Conservation (phyloP, 805 yeast species). For the Nakazawaea wickerhamii region DNA sequence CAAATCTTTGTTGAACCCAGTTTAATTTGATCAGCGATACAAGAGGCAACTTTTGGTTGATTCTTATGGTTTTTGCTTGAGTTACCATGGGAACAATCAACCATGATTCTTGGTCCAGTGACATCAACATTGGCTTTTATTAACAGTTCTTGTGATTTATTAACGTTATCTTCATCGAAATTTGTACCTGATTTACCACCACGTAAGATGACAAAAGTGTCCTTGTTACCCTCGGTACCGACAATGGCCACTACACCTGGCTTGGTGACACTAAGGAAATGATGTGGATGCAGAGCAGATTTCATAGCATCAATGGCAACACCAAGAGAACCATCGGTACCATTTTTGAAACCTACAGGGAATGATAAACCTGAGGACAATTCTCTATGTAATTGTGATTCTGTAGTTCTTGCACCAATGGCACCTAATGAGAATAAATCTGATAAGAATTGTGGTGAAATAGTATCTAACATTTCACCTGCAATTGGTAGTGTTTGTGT, state of each 20-base stretch:
- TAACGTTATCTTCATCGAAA: conserved; percentile 71
- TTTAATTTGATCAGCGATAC: conserved; percentile 71
- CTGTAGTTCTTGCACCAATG: conserved; percentile 98
- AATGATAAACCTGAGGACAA: conserved; percentile 93
- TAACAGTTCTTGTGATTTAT: conserved; percentile 57
- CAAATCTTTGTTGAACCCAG: conserved; percentile 73
- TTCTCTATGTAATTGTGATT: conserved; percentile 95
- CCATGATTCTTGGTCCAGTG: conserved; percentile 70
- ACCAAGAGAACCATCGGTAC: conserved; percentile 93
- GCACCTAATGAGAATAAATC: conserved; percentile 96
- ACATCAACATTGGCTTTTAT: conserved; percentile 34
- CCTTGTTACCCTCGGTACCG: conserved; percentile 89
- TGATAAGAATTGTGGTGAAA: conserved; percentile 91
- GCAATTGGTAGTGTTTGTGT: conserved; percentile 89
- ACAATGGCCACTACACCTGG: conserved; percentile 96
- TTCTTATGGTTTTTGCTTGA: conserved; percentile 85
- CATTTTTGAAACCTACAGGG: conserved; percentile 98
- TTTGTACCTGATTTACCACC: conserved; percentile 96
- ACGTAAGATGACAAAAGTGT: conserved; percentile 86
- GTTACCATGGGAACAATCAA: conserved; percentile 97
- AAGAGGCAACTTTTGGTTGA: conserved; percentile 84
- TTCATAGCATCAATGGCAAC: conserved; percentile 93
- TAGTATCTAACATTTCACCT: conserved; percentile 96
- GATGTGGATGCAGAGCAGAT: conserved; percentile 91
- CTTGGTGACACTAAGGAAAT: conserved; percentile 90